Conservation (phyloP, 1,284 basidiomycete species). For the Microbotryum lychnidis-dioicae region DNA sequence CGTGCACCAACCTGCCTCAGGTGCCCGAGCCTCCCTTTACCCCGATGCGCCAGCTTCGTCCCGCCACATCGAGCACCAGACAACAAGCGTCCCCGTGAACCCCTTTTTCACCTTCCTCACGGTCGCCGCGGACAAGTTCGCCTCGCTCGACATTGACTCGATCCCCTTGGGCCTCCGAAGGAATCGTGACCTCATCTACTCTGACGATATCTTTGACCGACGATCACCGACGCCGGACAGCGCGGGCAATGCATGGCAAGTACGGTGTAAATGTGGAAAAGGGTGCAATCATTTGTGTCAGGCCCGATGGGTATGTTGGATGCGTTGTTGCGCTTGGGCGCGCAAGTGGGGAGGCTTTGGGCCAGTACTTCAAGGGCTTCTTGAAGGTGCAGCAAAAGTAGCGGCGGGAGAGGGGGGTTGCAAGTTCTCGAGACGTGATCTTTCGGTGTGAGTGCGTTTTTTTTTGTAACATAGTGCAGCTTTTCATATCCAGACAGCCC, state of each 20-base stretch:
- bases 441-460: too few species aligned
- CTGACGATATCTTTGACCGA: slow-evolving; percentile 33
- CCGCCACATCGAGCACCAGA: slow-evolving; percentile 28
- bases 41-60: slow-evolving; percentile 22
- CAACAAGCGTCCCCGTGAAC: slow-evolving; percentile 17
- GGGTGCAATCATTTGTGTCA: slow-evolving; percentile 35
- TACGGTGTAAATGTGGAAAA: slow-evolving; percentile 32
- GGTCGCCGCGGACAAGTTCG: slow-evolving; percentile 20
- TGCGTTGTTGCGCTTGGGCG: slow-evolving; percentile 26
- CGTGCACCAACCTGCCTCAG: slow-evolving; percentile 30
- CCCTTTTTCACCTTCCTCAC: slow-evolving; percentile 34
- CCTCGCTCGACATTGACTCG: slow-evolving; percentile 28
- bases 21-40: slow-evolving; percentile 11
- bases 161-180: slow-evolving; percentile 12
- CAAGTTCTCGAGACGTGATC: too few species aligned
- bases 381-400: slow-evolving; percentile 2
- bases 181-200: slow-evolving; percentile 29
- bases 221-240: slow-evolving; percentile 23
- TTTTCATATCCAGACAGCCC: too few species aligned
- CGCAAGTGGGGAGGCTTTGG: slow-evolving; percentile 30
- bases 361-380: slow-evolving; percentile 34
- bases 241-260: slow-evolving; percentile 32
- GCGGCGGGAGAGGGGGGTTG: too few species aligned
- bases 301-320: slow-evolving; percentile 38
- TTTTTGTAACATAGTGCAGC: too few species aligned